Percentiles rank a stretch among this genome's conserved stretches.
These are phyloP conservation scores for Haplosporangium sp. DNA, from an alignment of 371 early-diverging fungal genomes.

Conservation along the genomic window DNA sequence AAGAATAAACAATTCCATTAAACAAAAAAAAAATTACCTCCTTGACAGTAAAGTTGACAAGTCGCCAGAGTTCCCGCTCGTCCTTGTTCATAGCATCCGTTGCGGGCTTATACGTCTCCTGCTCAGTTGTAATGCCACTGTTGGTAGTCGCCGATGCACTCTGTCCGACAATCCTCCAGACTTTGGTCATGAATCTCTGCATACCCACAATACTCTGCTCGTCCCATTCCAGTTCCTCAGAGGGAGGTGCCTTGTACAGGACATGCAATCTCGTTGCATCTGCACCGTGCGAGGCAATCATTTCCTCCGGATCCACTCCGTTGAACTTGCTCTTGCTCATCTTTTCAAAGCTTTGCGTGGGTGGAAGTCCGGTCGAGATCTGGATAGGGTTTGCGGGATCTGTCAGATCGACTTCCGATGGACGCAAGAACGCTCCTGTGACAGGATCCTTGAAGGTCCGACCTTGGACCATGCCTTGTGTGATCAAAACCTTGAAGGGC, in stretches of 20 bases:
- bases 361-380: conserved; percentile 69
- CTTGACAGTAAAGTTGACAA: conserved; percentile 62
- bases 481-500: conserved; percentile 87
- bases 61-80: conserved; percentile 69
- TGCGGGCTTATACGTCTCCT: neutral
- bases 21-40: conserved; percentile 46
- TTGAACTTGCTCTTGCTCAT: conserved; percentile 97
- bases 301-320: conserved; percentile 88
- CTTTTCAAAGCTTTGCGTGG: conserved; percentile 84
- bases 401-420: conserved; percentile 76
- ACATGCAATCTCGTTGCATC: conserved; percentile 91
- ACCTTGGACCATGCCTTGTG: conserved; percentile 97
- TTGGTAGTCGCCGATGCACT: conserved; percentile 12
- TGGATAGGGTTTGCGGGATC: conserved; percentile 69
- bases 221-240: conserved; percentile 93
- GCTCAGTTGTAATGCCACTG: neutral
- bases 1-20: neutral
- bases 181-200: conserved; percentile 83
- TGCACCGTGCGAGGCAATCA: conserved; percentile 78
- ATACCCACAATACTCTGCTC: conserved; percentile 91
- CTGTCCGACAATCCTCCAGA: conserved; percentile 57
- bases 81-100: conserved; percentile 58
- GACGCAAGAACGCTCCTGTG: conserved; percentile 84
- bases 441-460: conserved; percentile 82
- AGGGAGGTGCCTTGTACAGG: conserved; percentile 91